Percentiles rank a stretch among this genome's conserved stretches.
These are phyloP conservation scores for Zygosaccharomyces gambellarensis DNA, from an alignment of 805 yeast genomes.

Conservation along the genomic window DNA sequence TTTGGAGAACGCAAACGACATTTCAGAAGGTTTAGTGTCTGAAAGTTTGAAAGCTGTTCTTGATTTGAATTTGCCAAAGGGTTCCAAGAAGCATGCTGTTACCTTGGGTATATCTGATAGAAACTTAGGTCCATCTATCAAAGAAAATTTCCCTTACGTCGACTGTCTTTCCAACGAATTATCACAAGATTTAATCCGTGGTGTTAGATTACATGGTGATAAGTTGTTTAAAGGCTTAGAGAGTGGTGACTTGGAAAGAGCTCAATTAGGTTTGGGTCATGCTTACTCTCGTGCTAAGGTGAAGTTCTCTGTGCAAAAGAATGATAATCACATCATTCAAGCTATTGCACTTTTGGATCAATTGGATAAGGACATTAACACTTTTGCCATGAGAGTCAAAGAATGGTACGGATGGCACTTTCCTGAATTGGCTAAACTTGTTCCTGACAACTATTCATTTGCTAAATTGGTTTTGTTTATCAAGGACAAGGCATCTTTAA, in stretches of 20 bases:
- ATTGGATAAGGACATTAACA: conserved; percentile 96
- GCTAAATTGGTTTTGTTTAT: conserved; percentile 79
- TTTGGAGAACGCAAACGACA: conserved; percentile 94
- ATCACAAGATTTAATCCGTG: conserved; percentile 92
- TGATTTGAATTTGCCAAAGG: conserved; percentile 85
- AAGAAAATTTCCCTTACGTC: conserved; percentile 81
- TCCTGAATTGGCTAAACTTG: conserved; percentile 92
- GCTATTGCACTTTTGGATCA: conserved; percentile 97
- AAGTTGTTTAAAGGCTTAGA: conserved; percentile 88
- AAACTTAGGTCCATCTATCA: conserved; percentile 93
- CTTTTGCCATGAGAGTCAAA: conserved; percentile 94
- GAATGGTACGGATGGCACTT: conserved; percentile 99
- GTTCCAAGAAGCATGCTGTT: conserved; percentile 56
- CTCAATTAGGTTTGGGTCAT: conserved; percentile 97
- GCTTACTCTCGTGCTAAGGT: conserved; percentile 99
- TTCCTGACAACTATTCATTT: conserved; percentile 80
- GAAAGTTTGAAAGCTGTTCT: conserved; percentile 85
- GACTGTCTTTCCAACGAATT: conserved; percentile 89
- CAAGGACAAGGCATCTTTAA: conserved; percentile 78
- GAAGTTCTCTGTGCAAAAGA: conserved; percentile 97
- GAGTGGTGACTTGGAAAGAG: conserved; percentile 94
- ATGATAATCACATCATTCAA: conserved; percentile 98
- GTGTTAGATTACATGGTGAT: conserved; percentile 84
- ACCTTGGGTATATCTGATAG: conserved; percentile 87
- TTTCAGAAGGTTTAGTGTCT: conserved; percentile 93